Percentiles rank a stretch among this genome's conserved stretches.
These are phyloP conservation scores for Malbranchea zuffiana DNA, from an alignment of 2,329 filamentous ascomycete species.

Conservation along the genomic window DNA sequence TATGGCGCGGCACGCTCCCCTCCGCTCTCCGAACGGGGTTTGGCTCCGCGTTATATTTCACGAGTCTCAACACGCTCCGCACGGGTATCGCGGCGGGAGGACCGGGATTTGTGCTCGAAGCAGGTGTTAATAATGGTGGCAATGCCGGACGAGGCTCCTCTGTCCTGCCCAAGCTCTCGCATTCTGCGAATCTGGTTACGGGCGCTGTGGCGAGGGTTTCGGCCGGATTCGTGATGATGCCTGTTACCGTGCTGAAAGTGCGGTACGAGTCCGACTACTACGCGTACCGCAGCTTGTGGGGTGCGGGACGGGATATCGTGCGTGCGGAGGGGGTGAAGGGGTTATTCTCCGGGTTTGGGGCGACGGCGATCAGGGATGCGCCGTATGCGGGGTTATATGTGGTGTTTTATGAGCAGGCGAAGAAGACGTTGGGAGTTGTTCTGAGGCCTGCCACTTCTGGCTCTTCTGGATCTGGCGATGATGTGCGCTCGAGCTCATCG, in stretches of 20 bases:
- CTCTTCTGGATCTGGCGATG: background rate
- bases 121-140: constrained; percentile 18
- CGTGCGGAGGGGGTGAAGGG: constrained; percentile 63
- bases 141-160: constrained; percentile 43
- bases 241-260: constrained; percentile 91
- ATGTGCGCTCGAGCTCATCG: constrained; percentile 5
- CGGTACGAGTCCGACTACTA: constrained; percentile 87
- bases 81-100: constrained; percentile 46
- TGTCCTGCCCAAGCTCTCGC: constrained; percentile 68
- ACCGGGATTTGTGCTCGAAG: constrained; percentile 31
- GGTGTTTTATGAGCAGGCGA: constrained; percentile 66
- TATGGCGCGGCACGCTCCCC: constrained; percentile 89
- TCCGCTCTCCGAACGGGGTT: constrained; percentile 89
- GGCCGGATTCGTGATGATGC: constrained; percentile 87
- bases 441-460: constrained; percentile 13
- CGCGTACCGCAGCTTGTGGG: constrained; percentile 62
- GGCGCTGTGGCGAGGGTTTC: constrained; percentile 75
- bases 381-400: constrained; percentile 94
- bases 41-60: constrained; percentile 90
- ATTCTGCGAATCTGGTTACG: constrained; percentile 72
- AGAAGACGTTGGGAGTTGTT: constrained; percentile 25
- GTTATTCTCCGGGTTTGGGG: constrained; percentile 89
- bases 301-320: constrained; percentile 65
- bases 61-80: constrained; percentile 72
- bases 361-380: constrained; percentile 86